Evolutionary conservation across 805 yeast genomes (phyloP), one percentile per base, ranked within the genome.

Genomic region (Cyberlindnera mycetangii): DNA sequence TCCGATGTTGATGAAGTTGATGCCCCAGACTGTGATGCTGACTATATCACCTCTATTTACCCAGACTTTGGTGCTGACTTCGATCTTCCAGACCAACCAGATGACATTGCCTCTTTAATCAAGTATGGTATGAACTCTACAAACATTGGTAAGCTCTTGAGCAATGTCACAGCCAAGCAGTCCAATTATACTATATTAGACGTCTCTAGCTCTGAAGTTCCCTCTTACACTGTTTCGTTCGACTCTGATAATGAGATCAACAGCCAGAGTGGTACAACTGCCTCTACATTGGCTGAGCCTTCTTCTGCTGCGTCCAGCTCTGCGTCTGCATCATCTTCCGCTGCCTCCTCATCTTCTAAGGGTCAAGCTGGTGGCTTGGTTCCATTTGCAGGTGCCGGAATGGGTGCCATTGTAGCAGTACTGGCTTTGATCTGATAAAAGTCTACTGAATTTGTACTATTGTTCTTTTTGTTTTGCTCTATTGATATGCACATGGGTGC

Each of bases 41-140:
- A 57, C 8, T 49, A 48, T 2, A 69, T 78, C 44, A 60, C 64
- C 5, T 51, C 57, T 2, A 57, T 64, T 16, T 71, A 70, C 47
- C 49, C 71, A 11, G 60, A 57, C 2, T 76, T 78, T 53, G 74
- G 74, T 45, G 71, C 72, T 15, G 65, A 70, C 47, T 77, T 77
- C 51, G 62, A 68, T 12, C 55, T 77, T n/a, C 81, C 81, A 36
- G 61, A 60, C 10, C 74, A 68, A 44, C 77, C 80, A 41, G 65
- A 60, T 34, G 77, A 69, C 17, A 67, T 72, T 44, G 52, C 67
- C 9, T 56, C 58, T 6, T 50, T 76, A 60, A 77, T 78, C 51
- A 55, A 67, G 47, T 60, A 74, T 50, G 83, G 83, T 62, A 75
- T 69, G 33, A 66, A 67, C 49, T 63, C 66, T 46, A 56, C 71